Conservation (phyloP, 148 eudicot species). For the Bassia scoparia region DNA sequence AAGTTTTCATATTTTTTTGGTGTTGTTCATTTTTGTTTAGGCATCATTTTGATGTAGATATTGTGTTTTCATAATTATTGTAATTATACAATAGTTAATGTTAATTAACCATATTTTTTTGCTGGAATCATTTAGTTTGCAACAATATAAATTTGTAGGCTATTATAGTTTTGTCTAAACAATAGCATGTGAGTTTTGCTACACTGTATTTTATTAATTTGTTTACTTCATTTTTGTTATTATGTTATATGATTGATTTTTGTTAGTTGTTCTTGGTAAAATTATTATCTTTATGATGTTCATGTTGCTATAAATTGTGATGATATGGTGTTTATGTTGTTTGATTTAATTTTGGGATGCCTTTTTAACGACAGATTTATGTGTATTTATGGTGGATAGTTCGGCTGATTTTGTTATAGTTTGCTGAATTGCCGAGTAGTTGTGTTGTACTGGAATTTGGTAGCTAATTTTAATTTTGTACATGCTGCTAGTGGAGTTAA, state of each 20-base stretch:
- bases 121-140: no score
- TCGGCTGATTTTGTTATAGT: not conserved
- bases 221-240: not conserved
- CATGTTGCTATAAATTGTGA: not conserved
- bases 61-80: no score
- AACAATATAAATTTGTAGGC: no score
- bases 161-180: no score
- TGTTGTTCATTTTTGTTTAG: no score
- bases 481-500: not conserved
- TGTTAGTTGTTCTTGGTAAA: constrained; percentile 3
- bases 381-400: not conserved
- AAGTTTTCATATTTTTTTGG: no score
- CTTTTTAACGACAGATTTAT: not conserved
- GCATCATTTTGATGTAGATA: no score
- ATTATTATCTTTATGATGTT: constrained; percentile 14
- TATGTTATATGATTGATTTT: not conserved
- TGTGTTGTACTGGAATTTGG: not conserved
- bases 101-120: no score
- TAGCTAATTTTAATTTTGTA: not conserved
- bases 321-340: not conserved
- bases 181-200: constrained; percentile 62
- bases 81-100: no score
- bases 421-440: not conserved
- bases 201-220: not conserved
- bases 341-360: not conserved